These are phyloP conservation scores for Coemansia sp. DNA, from an alignment of 371 early-diverging fungal genomes.

Conservation along the genomic window DNA sequence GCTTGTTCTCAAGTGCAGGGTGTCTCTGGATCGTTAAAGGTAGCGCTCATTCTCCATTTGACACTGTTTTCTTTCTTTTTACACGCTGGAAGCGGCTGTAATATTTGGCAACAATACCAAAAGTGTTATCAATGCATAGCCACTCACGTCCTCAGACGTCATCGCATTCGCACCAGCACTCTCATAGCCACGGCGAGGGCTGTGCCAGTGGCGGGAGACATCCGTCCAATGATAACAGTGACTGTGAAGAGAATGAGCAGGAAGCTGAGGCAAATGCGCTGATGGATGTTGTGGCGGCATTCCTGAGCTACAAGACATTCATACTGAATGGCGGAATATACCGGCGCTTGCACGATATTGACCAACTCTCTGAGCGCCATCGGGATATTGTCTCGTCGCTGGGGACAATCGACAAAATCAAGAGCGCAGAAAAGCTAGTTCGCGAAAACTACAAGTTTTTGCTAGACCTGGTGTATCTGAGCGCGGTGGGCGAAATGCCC, in stretches of 20 bases:
- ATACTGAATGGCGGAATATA: slow-evolving; percentile 64
- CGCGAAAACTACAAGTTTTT: slow-evolving; percentile 57
- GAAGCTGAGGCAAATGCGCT: slow-evolving; percentile 34
- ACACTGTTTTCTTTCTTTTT: neutral
- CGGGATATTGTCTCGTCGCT: slow-evolving; percentile 58
- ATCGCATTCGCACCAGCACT: neutral
- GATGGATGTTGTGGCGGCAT: slow-evolving; percentile 65
- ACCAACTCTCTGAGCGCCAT: slow-evolving; percentile 65
- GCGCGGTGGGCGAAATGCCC: slow-evolving; percentile 53
- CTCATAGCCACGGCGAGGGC: neutral
- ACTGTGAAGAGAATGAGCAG: slow-evolving; percentile 3
- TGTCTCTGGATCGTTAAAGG: slow-evolving; percentile 69
- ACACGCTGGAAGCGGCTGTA: neutral
- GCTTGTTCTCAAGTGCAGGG: neutral
- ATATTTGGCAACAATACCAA: neutral
- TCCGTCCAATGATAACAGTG: neutral
- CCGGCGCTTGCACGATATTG: slow-evolving; percentile 69
- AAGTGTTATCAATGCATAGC: slow-evolving; percentile 3
- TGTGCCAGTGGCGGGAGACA: neutral
- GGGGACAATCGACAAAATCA: slow-evolving; percentile 57
- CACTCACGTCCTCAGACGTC: neutral
- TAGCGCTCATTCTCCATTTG: slow-evolving; percentile 55
- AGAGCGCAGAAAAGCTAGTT: slow-evolving; percentile 56
- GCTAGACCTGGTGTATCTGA: slow-evolving; percentile 56
- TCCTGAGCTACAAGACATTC: slow-evolving; percentile 69